Base-by-base conservation (phyloP, 2,329 filamentous ascomycete species). In the Colletotrichum tropicale region DNA sequence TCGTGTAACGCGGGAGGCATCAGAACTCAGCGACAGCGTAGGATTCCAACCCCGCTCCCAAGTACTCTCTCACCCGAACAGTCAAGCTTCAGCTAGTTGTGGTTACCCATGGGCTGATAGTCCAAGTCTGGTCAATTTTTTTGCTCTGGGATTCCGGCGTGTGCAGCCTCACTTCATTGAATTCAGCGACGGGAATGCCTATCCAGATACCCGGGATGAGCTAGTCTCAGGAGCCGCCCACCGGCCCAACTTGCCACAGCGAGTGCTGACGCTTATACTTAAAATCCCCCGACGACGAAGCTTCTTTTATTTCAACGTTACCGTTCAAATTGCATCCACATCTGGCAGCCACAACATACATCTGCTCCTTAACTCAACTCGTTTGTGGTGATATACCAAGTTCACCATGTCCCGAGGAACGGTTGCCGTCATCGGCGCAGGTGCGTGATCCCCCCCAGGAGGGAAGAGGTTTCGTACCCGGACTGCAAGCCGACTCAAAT, bases 371-470 rank as follows among this genome's bases (percentile, higher is more conserved):
- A 2, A 8, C 13, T 8, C n/a, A 52, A 52, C 0, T 2, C n/a
- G n/a, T 52, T 3, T 24, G n/a, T 52, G 43, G 43, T 2, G 43
- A 52, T 21, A 52, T 13, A 5, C 43, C 43, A 52, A 21, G 4
- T 2, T 21, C n/a, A 13, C 43, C n/a, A 52, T 36, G n/a, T 16
- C 56, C 12, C 56, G 34, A 28, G 36, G 16, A 10, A 66, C 34
- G 15, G 58, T 80, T 5, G 79, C 78, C 38, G 77, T 81, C 36
- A 77, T 79, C 30, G 79, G 78, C 43, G 79, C 78, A 24, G 78
- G 78, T 78, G 69, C 58, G 21, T 28, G 10, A 3, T 9, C 18
- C 48, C 7, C 52, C n/a, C 18, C 30, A 21, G 6, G n/a, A 18
- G 16, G 12, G 5, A 12, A 12, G 12, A 9, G 3, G 10, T 4